These are phyloP conservation scores for Akanthomyces dipterigenus DNA, from an alignment of 2,329 filamentous ascomycete species.

Conservation along the genomic window DNA sequence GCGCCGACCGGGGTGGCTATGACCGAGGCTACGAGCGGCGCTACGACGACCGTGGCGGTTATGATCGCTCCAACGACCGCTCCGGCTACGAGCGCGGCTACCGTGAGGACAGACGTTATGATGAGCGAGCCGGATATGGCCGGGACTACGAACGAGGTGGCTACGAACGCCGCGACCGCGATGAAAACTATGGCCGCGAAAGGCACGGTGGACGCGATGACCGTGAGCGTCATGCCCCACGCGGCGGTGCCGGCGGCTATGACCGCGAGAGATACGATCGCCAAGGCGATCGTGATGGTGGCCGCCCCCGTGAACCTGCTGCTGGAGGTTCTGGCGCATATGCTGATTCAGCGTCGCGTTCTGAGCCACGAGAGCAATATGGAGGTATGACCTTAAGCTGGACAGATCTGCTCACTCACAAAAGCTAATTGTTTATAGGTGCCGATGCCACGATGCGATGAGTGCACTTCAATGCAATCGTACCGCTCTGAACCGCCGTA, in stretches of 20 bases:
- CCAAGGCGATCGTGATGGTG: constrained; percentile 32
- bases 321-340: constrained; percentile 30
- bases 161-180: constrained; percentile 30
- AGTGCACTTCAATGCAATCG: constrained; percentile 11
- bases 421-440: constrained; percentile 25
- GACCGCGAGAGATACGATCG: constrained; percentile 46
- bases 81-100: constrained; percentile 33
- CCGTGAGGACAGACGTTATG: constrained; percentile 18
- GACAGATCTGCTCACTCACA: neutral
- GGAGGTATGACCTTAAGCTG: constrained; percentile 30
- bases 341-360: constrained; percentile 34
- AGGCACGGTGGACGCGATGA: constrained; percentile 40
- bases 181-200: constrained; percentile 32
- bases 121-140: constrained; percentile 36
- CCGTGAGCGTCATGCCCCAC: constrained; percentile 34
- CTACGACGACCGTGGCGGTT: constrained; percentile 22
- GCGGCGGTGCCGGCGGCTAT: constrained; percentile 35
- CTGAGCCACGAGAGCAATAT: constrained; percentile 38
- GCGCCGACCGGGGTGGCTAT: constrained; percentile 33
- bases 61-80: constrained; percentile 33
- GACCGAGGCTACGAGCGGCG: constrained; percentile 33
- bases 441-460: constrained; percentile 24
- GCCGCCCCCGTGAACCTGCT: constrained; percentile 33
- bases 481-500: neutral
- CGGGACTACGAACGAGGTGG: constrained; percentile 50